These are phyloP conservation scores for Aspergillus pseudoviridinutans DNA, from an alignment of 2,329 filamentous ascomycete species.

Conservation along the genomic window DNA sequence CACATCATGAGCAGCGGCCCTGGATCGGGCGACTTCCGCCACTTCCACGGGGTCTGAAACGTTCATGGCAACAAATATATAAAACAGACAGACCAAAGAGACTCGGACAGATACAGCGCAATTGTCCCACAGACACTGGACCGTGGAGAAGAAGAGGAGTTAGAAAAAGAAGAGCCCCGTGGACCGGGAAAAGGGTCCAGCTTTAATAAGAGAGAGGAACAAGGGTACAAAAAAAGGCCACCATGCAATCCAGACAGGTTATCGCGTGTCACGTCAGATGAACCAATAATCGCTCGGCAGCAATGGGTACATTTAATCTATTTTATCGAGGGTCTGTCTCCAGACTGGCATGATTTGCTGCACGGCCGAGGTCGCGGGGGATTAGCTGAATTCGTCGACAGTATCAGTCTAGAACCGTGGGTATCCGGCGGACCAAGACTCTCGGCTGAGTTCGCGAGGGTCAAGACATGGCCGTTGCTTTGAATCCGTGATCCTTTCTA, in stretches of 20 bases:
- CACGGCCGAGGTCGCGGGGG: background rate
- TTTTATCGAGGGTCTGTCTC: background rate
- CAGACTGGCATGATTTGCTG: background rate
- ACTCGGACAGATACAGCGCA: background rate
- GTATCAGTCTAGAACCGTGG: slow-evolving; percentile 5
- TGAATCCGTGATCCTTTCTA: too few relatives aligned
- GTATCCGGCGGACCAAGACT: slow-evolving; percentile 9
- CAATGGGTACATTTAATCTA: slow-evolving; percentile 5
- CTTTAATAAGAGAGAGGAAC: slow-evolving; percentile 1
- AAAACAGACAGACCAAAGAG: background rate
- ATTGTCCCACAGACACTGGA: background rate
- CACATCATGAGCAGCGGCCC: slow-evolving; percentile 15
- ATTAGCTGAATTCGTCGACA: background rate
- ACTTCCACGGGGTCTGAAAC: slow-evolving; percentile 22
- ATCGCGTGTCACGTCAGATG: slow-evolving; percentile 4
- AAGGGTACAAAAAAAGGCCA: background rate
- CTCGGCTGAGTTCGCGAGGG: slow-evolving; percentile 2
- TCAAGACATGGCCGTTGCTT: background rate
- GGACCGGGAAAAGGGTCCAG: background rate
- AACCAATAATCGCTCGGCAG: background rate
- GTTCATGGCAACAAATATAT: slow-evolving; percentile 17
- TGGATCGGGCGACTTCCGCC: slow-evolving; percentile 22
- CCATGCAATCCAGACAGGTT: slow-evolving; percentile 1
- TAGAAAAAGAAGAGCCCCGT: background rate
- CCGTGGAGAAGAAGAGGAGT: background rate